Conservation (phyloP, 2,329 filamentous ascomycete species). For the Fusarium sp. region DNA sequence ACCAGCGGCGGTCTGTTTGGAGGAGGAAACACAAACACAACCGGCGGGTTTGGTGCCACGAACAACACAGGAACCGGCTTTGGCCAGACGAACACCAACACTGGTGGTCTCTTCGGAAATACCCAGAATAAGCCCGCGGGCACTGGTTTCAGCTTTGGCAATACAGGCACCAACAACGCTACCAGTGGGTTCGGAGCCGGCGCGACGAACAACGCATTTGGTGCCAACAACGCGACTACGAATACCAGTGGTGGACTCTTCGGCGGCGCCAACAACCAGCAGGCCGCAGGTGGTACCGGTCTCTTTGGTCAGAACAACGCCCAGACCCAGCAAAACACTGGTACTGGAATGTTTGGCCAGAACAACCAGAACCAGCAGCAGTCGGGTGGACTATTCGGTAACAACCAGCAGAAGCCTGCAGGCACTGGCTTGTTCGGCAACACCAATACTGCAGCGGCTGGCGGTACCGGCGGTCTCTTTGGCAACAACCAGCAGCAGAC, state of each 20-base stretch:
- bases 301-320: constrained; percentile 56
- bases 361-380: constrained; percentile 50
- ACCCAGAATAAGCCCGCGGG: constrained; percentile 53
- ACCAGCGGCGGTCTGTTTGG: constrained; percentile 46
- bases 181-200: constrained; percentile 44
- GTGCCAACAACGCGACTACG: constrained; percentile 48
- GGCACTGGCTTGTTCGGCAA: constrained; percentile 49
- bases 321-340: constrained; percentile 46
- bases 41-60: constrained; percentile 31
- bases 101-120: constrained; percentile 56
- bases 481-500: constrained; percentile 53
- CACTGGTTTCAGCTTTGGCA: constrained; percentile 57
- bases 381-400: constrained; percentile 59
- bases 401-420: constrained; percentile 54
- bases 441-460: constrained; percentile 18
- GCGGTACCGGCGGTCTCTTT: constrained; percentile 54
- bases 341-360: constrained; percentile 52
- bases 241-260: constrained; percentile 54
- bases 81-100: constrained; percentile 49
- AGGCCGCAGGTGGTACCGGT: constrained; percentile 52
- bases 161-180: constrained; percentile 49
- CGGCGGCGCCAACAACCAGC: constrained; percentile 50
- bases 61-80: constrained; percentile 51
- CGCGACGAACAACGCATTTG: constrained; percentile 38
- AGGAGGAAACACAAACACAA: constrained; percentile 33